A percentile compares a stretch with the other conserved stretches of the same genome.
These are phyloP conservation scores for Rhizopus sp. DNA, from an alignment of 371 early-diverging fungal species.

Conservation along the genomic window DNA sequence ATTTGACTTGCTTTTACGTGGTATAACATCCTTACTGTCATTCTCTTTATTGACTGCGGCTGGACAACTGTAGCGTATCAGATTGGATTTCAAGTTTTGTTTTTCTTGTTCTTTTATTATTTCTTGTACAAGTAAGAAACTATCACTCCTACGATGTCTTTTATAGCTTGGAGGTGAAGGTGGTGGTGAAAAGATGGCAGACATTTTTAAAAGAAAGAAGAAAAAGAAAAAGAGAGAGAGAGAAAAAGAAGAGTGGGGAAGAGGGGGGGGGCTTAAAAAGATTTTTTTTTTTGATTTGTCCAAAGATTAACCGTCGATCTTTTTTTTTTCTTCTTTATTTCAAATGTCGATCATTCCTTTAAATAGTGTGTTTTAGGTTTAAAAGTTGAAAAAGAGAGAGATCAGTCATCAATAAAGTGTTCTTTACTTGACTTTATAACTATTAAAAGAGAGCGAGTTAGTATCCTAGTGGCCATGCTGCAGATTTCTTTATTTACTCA, in stretches of 20 bases:
- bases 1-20: slow-evolving; percentile 26
- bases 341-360: neutral
- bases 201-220: slow-evolving; percentile 14
- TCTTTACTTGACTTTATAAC: too few species aligned
- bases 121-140: slow-evolving; percentile 36
- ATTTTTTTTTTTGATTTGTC: neutral
- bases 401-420: too few species aligned
- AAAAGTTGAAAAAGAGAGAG: too few species aligned
- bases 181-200: slow-evolving; percentile 26
- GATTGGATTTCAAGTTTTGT: slow-evolving; percentile 22
- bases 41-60: neutral
- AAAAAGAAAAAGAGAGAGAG: slow-evolving; percentile 1
- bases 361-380: too few species aligned
- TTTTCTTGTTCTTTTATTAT: slow-evolving; percentile 43
- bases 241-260: neutral
- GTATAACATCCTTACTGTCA: slow-evolving; percentile 8
- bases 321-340: neutral
- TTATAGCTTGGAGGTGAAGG: slow-evolving; percentile 21
- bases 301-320: neutral
- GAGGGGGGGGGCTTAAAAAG: slow-evolving; percentile 1
- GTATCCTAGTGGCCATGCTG: too few species aligned
- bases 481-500: too few species aligned
- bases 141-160: slow-evolving; percentile 38
- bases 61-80: slow-evolving; percentile 12
- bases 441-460: too few species aligned